These are phyloP conservation scores for Colletotrichum truncatum DNA, from an alignment of 2,329 filamentous ascomycete genomes.

Conservation along the genomic window DNA sequence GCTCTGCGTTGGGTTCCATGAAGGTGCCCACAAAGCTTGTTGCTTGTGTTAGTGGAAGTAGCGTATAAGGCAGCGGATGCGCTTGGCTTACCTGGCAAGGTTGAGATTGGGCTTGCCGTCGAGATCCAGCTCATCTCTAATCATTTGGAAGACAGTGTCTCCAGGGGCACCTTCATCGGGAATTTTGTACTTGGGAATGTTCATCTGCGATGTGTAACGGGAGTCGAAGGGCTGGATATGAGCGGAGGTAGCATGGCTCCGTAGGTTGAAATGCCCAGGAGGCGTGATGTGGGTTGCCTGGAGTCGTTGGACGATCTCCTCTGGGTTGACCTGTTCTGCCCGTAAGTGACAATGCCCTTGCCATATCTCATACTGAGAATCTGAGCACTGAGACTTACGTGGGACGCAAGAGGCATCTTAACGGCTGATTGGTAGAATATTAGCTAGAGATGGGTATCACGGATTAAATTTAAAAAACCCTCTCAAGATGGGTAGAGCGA, in stretches of 20 bases:
- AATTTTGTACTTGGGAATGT: conserved; percentile 67
- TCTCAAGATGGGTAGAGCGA: background rate
- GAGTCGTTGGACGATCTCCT: conserved; percentile 63
- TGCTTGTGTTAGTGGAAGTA: conserved; percentile 1
- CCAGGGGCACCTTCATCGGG: conserved; percentile 65
- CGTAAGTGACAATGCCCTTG: background rate
- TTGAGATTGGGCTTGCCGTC: conserved; percentile 75
- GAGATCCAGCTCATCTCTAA: conserved; percentile 70
- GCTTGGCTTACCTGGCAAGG: conserved; percentile 58
- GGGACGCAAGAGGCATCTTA: conserved; percentile 30
- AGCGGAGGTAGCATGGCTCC: conserved; percentile 50
- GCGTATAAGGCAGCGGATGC: background rate
- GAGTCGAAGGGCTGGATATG: conserved; percentile 67
- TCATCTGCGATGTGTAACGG: conserved; percentile 61
- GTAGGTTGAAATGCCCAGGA: conserved; percentile 43
- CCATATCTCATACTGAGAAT: background rate
- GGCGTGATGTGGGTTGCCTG: conserved; percentile 52
- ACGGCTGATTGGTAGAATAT: background rate
- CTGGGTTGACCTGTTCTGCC: conserved; percentile 56
- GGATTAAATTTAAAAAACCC: background rate
- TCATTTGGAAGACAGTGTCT: conserved; percentile 72
- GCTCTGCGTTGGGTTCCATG: conserved; percentile 72
- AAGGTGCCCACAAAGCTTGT: conserved; percentile 75
- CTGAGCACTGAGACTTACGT: conserved; percentile 12
- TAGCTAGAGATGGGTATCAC: background rate